Evolutionary conservation across 208 protist species (phyloP), one percentile per base, ranked within the genome.

Genomic region (Trypanosoma avium): DNA sequence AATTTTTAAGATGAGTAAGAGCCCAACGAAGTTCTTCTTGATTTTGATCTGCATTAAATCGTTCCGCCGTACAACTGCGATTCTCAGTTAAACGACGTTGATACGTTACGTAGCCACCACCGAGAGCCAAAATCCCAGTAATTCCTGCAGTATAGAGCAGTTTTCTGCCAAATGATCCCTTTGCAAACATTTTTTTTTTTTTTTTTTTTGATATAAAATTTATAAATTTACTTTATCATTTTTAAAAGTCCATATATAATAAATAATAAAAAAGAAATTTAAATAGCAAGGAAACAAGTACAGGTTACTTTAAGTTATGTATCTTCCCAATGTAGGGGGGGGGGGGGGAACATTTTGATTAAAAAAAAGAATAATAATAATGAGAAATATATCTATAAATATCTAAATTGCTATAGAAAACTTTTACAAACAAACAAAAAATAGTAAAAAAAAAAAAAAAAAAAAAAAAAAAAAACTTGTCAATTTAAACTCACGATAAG

Each of bases 11-110:
- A 53, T 81, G 68, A 49, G 73, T 68, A 55, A 90, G 70, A 4
- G 84, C 84, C 35, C 57, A 79, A 12, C 61, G 46, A 12, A 95
- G 64, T 46, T 77, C 67, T 22, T 67, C 67, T 24, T 73, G 48
- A 55, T 90, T 79, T 71, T 95, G 90, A 29, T 59, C 46, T 0
- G 82, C 86, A 61, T 95, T 93, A 64, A 88, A 95, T 17, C 71
- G 59, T 47, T 93, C 84, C 3, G 90, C 86, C 0, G 80, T 79
- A 26, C 89, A 79, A 59, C 81, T 87, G 26, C 69, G 60, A 75
- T 95, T 95, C n/a, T 93, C 83, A 8, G 71, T 60, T 17, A 95
- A 60, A 17, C 90, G 79, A 48, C 82, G 81, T 60, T 92, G 76
- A 65, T 93, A 95, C 52, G 81, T 81, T 2, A 75, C 64, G 52